Evolutionary conservation across 2,329 filamentous ascomycete genomes (phyloP).

Genomic region (Aspergillus hortae): DNA sequence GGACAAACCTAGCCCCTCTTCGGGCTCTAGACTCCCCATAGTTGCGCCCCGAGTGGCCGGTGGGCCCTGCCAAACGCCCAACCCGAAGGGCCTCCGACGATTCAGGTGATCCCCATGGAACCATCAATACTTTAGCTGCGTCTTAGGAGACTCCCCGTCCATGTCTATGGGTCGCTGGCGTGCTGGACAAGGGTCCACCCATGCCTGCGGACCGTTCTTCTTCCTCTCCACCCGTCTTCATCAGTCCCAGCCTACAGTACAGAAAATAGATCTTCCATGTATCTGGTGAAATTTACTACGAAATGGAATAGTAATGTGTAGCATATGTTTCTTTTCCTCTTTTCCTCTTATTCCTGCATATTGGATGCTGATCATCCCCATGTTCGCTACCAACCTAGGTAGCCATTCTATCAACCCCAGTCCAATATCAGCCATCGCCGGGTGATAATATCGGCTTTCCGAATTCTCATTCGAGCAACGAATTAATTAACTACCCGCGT

Average conservation of each 20-base stretch:
- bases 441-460: constrained; percentile 7
- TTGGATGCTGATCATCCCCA: background rate
- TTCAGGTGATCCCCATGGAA: constrained; percentile 32
- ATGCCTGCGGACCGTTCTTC: constrained; percentile 17
- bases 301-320: too few species aligned
- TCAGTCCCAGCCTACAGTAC: background rate
- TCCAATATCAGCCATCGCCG: constrained; percentile 3
- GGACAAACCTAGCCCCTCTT: constrained; percentile 17
- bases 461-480: background rate
- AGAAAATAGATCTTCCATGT: too few species aligned
- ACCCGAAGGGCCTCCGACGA: constrained; percentile 17
- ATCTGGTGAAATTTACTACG: too few species aligned
- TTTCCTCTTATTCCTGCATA: background rate
- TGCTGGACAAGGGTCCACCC: constrained; percentile 19
- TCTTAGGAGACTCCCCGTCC: constrained; percentile 29
- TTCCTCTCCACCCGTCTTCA: constrained; percentile 10
- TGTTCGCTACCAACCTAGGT: background rate
- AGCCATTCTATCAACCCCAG: background rate
- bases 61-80: constrained; percentile 17
- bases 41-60: constrained; percentile 9
- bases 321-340: background rate
- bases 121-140: constrained; percentile 23
- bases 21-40: constrained; percentile 17
- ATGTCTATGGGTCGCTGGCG: constrained; percentile 36
- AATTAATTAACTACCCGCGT: constrained; percentile 12